Conservation (phyloP, 495 filamentous ascomycete species). For the Aspergillus affinis region DNA sequence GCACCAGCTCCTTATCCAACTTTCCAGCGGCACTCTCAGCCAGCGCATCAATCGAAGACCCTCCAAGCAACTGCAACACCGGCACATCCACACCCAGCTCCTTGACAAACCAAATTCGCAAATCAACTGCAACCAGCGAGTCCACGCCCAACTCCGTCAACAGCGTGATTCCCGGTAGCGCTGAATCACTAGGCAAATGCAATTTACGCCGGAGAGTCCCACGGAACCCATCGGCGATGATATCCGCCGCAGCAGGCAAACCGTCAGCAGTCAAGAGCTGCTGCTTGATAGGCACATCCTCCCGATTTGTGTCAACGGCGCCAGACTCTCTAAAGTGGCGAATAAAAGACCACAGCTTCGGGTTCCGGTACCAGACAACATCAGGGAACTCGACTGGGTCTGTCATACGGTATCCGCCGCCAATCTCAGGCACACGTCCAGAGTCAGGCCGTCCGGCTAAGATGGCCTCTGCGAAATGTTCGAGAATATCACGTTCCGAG, state of each 20-base stretch:
- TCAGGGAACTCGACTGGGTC: slow-evolving; percentile 1
- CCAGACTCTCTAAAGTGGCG: slow-evolving; percentile 4
- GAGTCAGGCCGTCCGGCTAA: slow-evolving; percentile 2
- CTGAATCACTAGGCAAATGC: slow-evolving; percentile 1
- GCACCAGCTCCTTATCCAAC: not conserved
- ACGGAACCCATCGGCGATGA: not conserved
- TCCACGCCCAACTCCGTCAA: slow-evolving; percentile 37
- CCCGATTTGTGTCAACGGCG: not conserved
- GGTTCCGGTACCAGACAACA: slow-evolving; percentile 1
- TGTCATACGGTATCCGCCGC: slow-evolving; percentile 6
- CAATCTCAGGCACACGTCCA: not conserved
- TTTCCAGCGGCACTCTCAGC: slow-evolving; percentile 1
- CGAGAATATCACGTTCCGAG: slow-evolving; percentile 9
- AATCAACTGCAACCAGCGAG: slow-evolving; percentile 36
- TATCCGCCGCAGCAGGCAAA: not conserved
- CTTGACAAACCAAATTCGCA: slow-evolving; percentile 38
- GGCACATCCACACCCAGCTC: slow-evolving; percentile 42
- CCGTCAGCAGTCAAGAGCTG: not conserved
- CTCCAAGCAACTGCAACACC: slow-evolving; percentile 51
- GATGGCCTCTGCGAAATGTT: slow-evolving; percentile 11
- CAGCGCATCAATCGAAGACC: slow-evolving; percentile 14
- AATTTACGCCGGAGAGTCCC: slow-evolving; percentile 1
- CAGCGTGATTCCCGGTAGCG: slow-evolving; percentile 1
- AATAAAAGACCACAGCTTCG: slow-evolving; percentile 7
- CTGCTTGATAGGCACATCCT: not conserved